Evolutionary conservation across 345 rosid genomes (phyloP).

Genomic region (Eucalyptus sp.): DNA sequence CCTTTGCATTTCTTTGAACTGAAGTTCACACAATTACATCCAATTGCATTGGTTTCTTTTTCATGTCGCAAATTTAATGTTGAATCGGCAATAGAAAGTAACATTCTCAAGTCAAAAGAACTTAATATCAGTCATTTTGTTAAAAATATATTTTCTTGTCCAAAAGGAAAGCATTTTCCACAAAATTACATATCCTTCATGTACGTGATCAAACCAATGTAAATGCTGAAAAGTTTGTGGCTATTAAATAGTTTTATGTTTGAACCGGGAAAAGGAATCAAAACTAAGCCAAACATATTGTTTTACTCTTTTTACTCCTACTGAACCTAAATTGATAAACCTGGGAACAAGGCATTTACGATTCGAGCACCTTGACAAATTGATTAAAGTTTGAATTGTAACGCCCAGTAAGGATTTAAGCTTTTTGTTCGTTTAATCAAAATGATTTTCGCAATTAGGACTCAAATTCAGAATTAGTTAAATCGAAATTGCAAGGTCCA

Average conservation of each 20-base stretch:
- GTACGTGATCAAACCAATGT: background rate
- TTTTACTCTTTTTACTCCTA: background rate
- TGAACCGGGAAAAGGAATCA: background rate
- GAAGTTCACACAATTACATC: background rate
- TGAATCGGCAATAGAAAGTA: background rate
- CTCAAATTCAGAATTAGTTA: no score
- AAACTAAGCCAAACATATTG: background rate
- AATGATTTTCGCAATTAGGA: rapidly evolving
- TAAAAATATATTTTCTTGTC: background rate
- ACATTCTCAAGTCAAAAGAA: background rate
- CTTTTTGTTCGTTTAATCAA: no score
- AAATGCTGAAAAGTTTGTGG: background rate
- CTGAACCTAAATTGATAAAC: rapidly evolving
- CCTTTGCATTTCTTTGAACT: background rate
- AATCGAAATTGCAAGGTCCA: rapidly evolving
- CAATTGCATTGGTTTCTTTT: background rate
- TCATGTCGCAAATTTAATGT: background rate
- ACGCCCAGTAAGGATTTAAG: no score
- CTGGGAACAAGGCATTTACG: rapidly evolving
- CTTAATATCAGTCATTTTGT: background rate
- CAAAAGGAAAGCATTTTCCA: background rate
- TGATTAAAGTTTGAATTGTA: no score
- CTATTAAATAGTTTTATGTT: background rate
- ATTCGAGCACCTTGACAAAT: no score
- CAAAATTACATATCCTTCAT: no score